Percentiles rank a stretch among this genome's conserved stretches.
phyloP scores from a whole-genome alignment of 352 stramenopile species.

The Globisporangium heterothallicum region DNA sequence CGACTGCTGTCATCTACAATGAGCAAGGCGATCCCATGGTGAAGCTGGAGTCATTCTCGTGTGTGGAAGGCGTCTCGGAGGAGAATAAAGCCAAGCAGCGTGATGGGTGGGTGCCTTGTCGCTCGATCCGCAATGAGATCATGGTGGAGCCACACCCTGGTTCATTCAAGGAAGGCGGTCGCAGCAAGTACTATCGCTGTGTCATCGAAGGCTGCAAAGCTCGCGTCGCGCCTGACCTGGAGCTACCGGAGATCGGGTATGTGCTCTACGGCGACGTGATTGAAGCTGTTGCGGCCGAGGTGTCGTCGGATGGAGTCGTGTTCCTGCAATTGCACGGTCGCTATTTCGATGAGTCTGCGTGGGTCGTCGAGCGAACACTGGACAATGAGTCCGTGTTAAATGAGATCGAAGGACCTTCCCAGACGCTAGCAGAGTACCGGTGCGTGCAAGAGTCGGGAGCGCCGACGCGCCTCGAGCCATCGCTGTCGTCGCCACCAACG shows the following conservation, averaged over 20 bases:
- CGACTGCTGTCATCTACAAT: conserved; percentile 54
- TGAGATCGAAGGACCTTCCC: conserved; percentile 42
- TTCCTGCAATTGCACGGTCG: conserved; percentile 54
- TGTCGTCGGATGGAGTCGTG: conserved; percentile 45
- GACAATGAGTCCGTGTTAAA: conserved; percentile 78
- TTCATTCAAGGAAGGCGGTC: conserved; percentile 33
- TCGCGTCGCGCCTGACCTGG: conserved; percentile 37
- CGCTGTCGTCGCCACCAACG: conserved; percentile 46
- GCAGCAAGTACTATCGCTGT: conserved; percentile 47
- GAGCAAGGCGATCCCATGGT: conserved; percentile 76
- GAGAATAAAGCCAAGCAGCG: conserved; percentile 17
- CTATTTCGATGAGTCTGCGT: conserved; percentile 67
- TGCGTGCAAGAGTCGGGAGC: conserved; percentile 69
- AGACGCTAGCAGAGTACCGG: conserved; percentile 30
- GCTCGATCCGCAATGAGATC: conserved; percentile 72
- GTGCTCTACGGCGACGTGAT: conserved; percentile 73
- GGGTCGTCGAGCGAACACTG: conserved; percentile 68
- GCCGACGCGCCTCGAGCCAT: conserved; percentile 48
- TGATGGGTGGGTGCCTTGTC: conserved; percentile 59
- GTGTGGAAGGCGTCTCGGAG: conserved; percentile 22
- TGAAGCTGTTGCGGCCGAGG: conserved; percentile 47
- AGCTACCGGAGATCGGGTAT: conserved; percentile 63
- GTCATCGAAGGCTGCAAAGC: conserved; percentile 79
- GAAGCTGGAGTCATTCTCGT: conserved; percentile 42
- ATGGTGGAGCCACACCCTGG: conserved; percentile 52